phyloP scores from a whole-genome alignment of 1,139 yeast genomes.

The Suhomyces anneliseae region DNA sequence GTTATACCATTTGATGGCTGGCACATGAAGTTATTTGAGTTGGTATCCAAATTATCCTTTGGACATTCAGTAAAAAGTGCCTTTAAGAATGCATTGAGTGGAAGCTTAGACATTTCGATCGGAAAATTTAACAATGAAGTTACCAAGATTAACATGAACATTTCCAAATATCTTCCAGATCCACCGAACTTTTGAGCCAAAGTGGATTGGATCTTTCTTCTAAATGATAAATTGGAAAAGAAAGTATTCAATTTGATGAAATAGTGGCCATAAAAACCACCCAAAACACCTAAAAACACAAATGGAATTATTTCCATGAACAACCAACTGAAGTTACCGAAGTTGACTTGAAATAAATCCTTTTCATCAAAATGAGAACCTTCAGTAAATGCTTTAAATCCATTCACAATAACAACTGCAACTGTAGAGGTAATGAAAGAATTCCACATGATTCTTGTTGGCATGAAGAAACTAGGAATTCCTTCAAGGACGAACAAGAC shows the following conservation, averaged over 20 bases:
- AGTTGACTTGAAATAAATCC: conserved; percentile 62
- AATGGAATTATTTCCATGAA: conserved; percentile 70
- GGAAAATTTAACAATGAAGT: conserved; percentile 62
- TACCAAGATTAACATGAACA: conserved; percentile 44
- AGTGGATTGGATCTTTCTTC: conserved; percentile 18
- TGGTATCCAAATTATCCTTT: conserved; percentile 20
- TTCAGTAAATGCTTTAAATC: conserved; percentile 59
- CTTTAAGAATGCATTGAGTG: conserved; percentile 55
- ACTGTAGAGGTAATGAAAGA: conserved; percentile 76
- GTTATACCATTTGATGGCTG: conserved; percentile 27
- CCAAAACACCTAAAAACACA: conserved; percentile 60
- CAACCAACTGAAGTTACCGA: conserved; percentile 73
- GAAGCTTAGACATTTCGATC: conserved; percentile 51
- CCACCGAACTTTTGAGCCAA: conserved; percentile 19
- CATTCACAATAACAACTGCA: conserved; percentile 62
- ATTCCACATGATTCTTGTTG: conserved; percentile 74
- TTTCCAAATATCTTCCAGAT: conserved; percentile 41
- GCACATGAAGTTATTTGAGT: conserved; percentile 38
- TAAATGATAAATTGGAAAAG: conserved; percentile 21
- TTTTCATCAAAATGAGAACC: conserved; percentile 52
- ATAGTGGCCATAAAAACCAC: conserved; percentile 65
- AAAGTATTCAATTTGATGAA: conserved; percentile 51
- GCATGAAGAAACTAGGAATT: conserved; percentile 61
- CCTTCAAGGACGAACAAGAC: conserved; percentile 82
- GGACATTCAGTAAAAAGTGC: conserved; percentile 67